These are phyloP conservation scores for Ceratobasidium papillatum DNA, from an alignment of 1,284 basidiomycete species.

Conservation along the genomic window DNA sequence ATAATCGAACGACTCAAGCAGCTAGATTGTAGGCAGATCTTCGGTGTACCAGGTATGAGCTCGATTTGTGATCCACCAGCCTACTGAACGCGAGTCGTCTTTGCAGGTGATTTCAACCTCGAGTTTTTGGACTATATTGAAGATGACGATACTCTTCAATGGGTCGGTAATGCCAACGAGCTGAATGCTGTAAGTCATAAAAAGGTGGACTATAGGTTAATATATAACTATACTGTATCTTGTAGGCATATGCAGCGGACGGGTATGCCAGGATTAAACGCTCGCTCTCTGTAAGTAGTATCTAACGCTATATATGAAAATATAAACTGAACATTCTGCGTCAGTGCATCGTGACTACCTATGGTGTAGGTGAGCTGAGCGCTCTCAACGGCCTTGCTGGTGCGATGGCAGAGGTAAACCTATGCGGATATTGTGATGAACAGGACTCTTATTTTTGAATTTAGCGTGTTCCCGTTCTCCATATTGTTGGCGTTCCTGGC, in stretches of 20 bases:
- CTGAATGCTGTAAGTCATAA: constrained; percentile 67
- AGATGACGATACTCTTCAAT: constrained; percentile 78
- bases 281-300: constrained; percentile 27
- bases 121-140: constrained; percentile 82
- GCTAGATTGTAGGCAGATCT: constrained; percentile 26
- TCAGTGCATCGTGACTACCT: constrained; percentile 60
- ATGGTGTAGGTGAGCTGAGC: constrained; percentile 89
- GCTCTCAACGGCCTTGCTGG: constrained; percentile 84
- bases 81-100: background rate
- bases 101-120: constrained; percentile 94
- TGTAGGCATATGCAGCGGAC: constrained; percentile 85
- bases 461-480: constrained; percentile 91
- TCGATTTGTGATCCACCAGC: background rate
- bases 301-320: background rate
- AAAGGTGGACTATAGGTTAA: background rate
- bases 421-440: background rate
- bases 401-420: constrained; percentile 19
- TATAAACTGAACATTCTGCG: background rate
- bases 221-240: constrained; percentile 46
- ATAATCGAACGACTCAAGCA: constrained; percentile 40
- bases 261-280: constrained; percentile 89
- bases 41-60: constrained; percentile 34
- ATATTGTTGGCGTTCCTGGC: constrained; percentile 89
- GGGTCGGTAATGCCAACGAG: constrained; percentile 94
- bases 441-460: constrained; percentile 55